phyloP scores from a whole-genome alignment of 2,329 filamentous ascomycete species.

The Tolypocladium guangdongense region DNA sequence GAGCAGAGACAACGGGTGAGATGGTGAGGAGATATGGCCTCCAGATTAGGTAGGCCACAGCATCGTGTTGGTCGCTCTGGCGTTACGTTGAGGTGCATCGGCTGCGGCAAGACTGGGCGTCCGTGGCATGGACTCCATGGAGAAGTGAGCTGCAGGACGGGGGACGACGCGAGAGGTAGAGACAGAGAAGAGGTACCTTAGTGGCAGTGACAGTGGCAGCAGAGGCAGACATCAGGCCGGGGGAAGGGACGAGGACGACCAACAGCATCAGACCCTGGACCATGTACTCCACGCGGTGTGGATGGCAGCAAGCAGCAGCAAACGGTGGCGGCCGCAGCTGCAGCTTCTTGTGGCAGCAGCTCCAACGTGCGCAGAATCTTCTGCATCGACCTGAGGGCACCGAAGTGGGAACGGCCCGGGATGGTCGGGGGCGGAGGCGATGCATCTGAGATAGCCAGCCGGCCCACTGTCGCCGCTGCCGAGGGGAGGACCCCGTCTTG shows the following conservation, averaged over 20 bases:
- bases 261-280: conserved; percentile 6
- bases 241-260: not conserved
- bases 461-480: not conserved
- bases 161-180: not conserved
- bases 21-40: conserved; percentile 13
- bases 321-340: not conserved
- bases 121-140: not conserved
- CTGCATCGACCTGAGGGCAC: not conserved
- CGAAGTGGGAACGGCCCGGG: not conserved
- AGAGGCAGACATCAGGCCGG: not conserved
- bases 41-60: conserved; percentile 13
- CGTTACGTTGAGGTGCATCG: conserved; percentile 17
- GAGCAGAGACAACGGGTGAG: conserved; percentile 4
- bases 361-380: not conserved
- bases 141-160: not conserved
- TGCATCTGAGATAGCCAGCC: conserved; percentile 1
- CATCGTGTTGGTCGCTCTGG: conserved; percentile 4
- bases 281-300: conserved; percentile 7
- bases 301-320: conserved; percentile 1
- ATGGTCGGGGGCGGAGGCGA: not conserved
- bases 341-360: not conserved
- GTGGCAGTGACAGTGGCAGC: not conserved
- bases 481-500: no score
- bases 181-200: not conserved
- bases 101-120: not conserved